Conservation (phyloP, 495 filamentous ascomycete species). For the Amphirosellinia nigrospora region DNA sequence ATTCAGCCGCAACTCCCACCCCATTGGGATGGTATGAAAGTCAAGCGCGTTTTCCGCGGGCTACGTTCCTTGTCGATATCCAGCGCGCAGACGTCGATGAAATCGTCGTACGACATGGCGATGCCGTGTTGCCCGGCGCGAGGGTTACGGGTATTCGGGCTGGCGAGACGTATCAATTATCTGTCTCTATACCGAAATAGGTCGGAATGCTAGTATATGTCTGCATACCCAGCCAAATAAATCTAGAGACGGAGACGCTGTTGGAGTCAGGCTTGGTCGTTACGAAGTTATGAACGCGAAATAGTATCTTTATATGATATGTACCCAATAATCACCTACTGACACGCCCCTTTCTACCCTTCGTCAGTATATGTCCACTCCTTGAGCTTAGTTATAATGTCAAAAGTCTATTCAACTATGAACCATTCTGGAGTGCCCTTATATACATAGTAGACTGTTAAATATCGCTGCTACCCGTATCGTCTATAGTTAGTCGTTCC, state of each 20-base stretch:
- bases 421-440: not conserved
- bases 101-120: conserved; percentile 46
- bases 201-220: not conserved
- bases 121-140: conserved; percentile 42
- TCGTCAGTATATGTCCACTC: not conserved
- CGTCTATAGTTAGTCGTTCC: not conserved
- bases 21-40: conserved; percentile 55
- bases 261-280: no score
- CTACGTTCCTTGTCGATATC: conserved; percentile 56
- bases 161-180: conserved; percentile 50
- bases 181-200: conserved; percentile 29
- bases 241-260: not conserved
- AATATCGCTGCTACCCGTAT: not conserved
- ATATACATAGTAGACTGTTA: not conserved
- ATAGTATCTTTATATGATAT: not conserved
- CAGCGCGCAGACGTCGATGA: conserved; percentile 46
- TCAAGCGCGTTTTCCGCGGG: conserved; percentile 57
- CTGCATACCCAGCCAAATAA: not conserved
- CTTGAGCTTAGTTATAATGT: conserved; percentile 11
- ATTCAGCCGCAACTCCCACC: conserved; percentile 58
- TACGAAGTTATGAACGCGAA: conserved; percentile 12
- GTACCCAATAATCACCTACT: not conserved
- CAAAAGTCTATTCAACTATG: not conserved
- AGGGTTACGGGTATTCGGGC: conserved; percentile 46
- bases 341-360: not conserved